Conservation (phyloP, 208 protist genomes). For the Giardia muris region DNA sequence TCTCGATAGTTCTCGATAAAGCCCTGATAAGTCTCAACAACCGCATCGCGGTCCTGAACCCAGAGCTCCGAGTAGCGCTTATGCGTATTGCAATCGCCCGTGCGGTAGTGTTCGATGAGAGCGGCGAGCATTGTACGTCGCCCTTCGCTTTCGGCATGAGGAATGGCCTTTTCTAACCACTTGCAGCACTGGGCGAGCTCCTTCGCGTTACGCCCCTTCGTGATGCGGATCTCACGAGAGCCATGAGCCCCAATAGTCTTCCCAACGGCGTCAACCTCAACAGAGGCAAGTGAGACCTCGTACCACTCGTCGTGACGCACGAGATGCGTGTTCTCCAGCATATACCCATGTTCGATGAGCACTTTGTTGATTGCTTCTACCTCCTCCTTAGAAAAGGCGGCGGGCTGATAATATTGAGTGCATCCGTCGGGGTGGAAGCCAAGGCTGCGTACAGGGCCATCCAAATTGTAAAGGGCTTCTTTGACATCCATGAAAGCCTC, state of each 20-base stretch:
- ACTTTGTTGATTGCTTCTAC: neutral
- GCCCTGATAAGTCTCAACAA: conserved; percentile 40
- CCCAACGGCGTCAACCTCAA: neutral
- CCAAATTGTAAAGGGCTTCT: neutral
- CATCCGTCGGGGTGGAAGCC: neutral
- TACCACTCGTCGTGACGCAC: neutral
- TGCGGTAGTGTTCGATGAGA: conserved; percentile 7
- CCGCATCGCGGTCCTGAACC: conserved; percentile 38
- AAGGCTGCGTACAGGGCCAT: neutral
- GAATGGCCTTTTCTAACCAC: neutral
- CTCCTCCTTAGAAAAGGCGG: neutral
- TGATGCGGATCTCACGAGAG: neutral
- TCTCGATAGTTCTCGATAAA: conserved; percentile 47
- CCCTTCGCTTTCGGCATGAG: neutral
- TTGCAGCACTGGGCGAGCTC: neutral
- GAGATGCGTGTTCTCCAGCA: neutral
- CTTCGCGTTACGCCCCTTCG: neutral
- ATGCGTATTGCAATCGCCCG: conserved; percentile 23
- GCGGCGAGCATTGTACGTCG: neutral
- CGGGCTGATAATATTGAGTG: neutral
- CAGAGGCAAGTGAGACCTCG: neutral
- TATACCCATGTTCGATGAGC: neutral
- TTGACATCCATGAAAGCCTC: neutral
- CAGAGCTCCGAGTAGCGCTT: conserved; percentile 31
- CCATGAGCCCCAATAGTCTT: neutral